A percentile compares a stretch with the other conserved stretches of the same genome.
phyloP scores from a whole-genome alignment of 176 grass and related monocot genomes.

The Aegilops bicornis region DNA sequence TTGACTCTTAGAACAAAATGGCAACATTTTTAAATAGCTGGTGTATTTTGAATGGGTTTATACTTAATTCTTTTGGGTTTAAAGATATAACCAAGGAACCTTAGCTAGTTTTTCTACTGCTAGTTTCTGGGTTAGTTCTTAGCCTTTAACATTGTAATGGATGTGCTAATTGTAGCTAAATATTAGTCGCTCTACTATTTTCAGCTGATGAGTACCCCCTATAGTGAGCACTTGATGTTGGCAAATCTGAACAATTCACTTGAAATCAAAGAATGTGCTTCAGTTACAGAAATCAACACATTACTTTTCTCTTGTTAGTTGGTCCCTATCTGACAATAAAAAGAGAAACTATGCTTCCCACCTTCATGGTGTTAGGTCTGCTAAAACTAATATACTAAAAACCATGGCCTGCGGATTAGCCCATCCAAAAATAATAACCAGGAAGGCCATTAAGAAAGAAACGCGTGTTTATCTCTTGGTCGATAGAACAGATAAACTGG shows the following conservation, averaged over 20 bases:
- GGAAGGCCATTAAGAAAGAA: not conserved
- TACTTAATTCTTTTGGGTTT: not conserved
- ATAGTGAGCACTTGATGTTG: not conserved
- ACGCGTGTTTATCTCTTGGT: not conserved
- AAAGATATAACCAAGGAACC: not conserved
- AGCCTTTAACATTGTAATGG: not conserved
- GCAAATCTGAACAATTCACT: not conserved
- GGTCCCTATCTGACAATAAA: not conserved
- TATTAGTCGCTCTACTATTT: not conserved
- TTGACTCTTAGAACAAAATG: not conserved
- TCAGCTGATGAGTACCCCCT: not conserved
- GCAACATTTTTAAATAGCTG: not conserved
- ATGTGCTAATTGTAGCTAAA: not conserved
- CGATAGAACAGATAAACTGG: not conserved
- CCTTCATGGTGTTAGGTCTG: not conserved
- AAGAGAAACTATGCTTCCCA: not conserved
- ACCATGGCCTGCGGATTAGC: not conserved
- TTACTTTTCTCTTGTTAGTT: not conserved
- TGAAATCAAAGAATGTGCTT: not conserved
- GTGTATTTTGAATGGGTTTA: not conserved
- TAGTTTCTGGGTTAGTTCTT: not conserved
- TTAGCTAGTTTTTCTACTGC: not conserved
- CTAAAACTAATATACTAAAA: not conserved
- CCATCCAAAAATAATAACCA: not conserved
- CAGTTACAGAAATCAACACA: not conserved